These are phyloP conservation scores for Phaseolus lunatus DNA, from an alignment of 306 rosid genomes.

Conservation along the genomic window DNA sequence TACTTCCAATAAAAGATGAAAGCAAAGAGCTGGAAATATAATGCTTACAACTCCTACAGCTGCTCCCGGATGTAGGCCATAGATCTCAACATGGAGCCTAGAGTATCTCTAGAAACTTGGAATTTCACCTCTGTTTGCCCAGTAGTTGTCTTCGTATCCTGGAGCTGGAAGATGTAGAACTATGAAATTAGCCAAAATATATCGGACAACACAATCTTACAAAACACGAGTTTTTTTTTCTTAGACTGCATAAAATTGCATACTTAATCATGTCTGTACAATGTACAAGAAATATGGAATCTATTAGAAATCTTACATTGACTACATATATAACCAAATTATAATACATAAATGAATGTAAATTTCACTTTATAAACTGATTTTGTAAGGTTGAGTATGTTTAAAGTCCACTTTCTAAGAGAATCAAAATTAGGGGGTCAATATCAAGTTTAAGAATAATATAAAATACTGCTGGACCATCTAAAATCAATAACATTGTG, in stretches of 20 bases:
- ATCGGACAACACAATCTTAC: slow-evolving; percentile 2
- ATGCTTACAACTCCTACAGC: slow-evolving; percentile 73
- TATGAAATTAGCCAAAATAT: slow-evolving; percentile 21
- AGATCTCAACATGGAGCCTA: slow-evolving; percentile 76
- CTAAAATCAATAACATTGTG: neutral
- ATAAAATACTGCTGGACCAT: neutral
- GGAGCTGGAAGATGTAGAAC: slow-evolving; percentile 62
- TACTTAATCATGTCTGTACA: neutral
- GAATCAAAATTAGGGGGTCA: neutral
- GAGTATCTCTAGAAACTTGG: slow-evolving; percentile 78
- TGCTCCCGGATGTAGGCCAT: slow-evolving; percentile 76
- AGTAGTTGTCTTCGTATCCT: slow-evolving; percentile 72
- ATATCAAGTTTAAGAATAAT: slow-evolving; percentile 20
- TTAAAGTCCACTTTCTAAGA: no score
- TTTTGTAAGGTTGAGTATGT: no score
- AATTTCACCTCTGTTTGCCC: slow-evolving; percentile 82
- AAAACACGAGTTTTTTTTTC: neutral
- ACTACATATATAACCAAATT: no score
- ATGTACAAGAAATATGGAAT: neutral
- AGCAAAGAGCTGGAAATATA: slow-evolving; percentile 30
- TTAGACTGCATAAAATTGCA: slow-evolving; percentile 27
- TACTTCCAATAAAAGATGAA: slow-evolving; percentile 29
- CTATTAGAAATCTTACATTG: no score
- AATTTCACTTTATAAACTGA: no score
- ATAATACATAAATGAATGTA: no score